Evolutionary conservation across 768 basidiomycete species (phyloP).

Genomic region (Tubosaeta sp.): DNA sequence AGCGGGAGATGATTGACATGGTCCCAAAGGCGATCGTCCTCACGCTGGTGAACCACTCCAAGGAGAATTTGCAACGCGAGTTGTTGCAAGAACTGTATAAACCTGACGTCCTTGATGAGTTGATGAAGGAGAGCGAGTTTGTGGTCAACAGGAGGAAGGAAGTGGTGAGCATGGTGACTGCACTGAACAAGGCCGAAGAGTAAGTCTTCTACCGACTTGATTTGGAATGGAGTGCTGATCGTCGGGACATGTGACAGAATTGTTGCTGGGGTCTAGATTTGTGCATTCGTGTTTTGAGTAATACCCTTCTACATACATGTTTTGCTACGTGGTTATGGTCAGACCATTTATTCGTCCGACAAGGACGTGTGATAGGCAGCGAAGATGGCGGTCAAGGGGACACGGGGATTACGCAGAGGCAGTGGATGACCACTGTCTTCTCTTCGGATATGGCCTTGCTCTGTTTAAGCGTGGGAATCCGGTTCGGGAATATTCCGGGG

Average conservation of each 20-base stretch:
- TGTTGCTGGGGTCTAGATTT: constrained; percentile 54
- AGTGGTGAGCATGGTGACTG: constrained; percentile 87
- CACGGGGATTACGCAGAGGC: neutral
- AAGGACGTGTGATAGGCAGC: neutral
- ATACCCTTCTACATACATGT: constrained; percentile 29
- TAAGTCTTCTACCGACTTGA: constrained; percentile 49
- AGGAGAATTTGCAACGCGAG: constrained; percentile 92
- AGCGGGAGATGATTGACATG: constrained; percentile 99
- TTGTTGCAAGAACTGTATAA: constrained; percentile 96
- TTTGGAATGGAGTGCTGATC: constrained; percentile 9
- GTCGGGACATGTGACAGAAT: constrained; percentile 37
- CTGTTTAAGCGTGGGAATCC: neutral
- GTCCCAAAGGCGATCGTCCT: constrained; percentile 93
- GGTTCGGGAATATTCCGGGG: constrained; percentile 10
- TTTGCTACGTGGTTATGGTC: constrained; percentile 13
- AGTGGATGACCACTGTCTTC: neutral
- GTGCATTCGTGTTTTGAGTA: constrained; percentile 13
- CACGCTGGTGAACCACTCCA: constrained; percentile 88
- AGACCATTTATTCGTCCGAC: constrained; percentile 15
- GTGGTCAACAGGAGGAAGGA: constrained; percentile 91
- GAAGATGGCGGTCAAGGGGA: neutral
- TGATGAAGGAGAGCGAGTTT: constrained; percentile 91
- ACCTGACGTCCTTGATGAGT: constrained; percentile 89
- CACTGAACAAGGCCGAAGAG: constrained; percentile 97
- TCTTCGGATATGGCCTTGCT: neutral